Percentiles rank a stretch among this genome's conserved stretches.
These are phyloP conservation scores for Podospora pseudocomata DNA, from an alignment of 495 filamentous ascomycete species.

Conservation along the genomic window DNA sequence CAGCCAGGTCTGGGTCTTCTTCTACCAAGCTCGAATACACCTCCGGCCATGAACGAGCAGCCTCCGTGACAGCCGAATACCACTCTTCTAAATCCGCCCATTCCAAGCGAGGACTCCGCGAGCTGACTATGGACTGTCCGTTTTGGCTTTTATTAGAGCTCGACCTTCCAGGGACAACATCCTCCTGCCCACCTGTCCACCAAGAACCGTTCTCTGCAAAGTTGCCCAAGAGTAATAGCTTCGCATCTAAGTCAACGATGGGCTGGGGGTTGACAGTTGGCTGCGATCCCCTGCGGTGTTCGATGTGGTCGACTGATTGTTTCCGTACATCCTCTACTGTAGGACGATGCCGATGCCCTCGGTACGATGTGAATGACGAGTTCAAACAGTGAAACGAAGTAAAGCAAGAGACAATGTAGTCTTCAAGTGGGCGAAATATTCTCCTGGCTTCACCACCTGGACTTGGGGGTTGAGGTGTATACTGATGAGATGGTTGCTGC, in stretches of 20 bases:
- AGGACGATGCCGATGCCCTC: slow-evolving; percentile 21
- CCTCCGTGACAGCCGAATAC: slow-evolving; percentile 68
- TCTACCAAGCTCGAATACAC: slow-evolving; percentile 52
- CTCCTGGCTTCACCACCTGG: slow-evolving; percentile 33
- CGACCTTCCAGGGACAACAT: slow-evolving; percentile 35
- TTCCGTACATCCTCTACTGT: slow-evolving; percentile 15
- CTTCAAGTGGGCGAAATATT: slow-evolving; percentile 70
- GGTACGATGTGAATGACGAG: slow-evolving; percentile 57
- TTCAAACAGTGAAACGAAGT: slow-evolving; percentile 69
- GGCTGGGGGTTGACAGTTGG: slow-evolving; percentile 27
- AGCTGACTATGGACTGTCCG: slow-evolving; percentile 46
- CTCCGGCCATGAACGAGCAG: slow-evolving; percentile 49
- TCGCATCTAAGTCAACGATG: slow-evolving; percentile 60
- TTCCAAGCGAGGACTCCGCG: slow-evolving; percentile 67
- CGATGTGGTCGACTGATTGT: slow-evolving; percentile 15
- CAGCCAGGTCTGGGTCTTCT: slow-evolving; percentile 21
- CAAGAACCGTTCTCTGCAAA: slow-evolving; percentile 79
- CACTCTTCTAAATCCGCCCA: slow-evolving; percentile 71
- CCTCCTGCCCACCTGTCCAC: slow-evolving; percentile 66
- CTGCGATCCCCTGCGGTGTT: slow-evolving; percentile 29
- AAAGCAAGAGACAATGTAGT: slow-evolving; percentile 67
- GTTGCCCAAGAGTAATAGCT: slow-evolving; percentile 74
- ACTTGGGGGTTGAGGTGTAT: slow-evolving; percentile 21
- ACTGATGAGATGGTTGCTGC: slow-evolving; percentile 10
- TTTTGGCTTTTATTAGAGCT: slow-evolving; percentile 35